Conservation (phyloP, 2,329 filamentous ascomycete genomes). For the Aspergillus novofumigatus region DNA sequence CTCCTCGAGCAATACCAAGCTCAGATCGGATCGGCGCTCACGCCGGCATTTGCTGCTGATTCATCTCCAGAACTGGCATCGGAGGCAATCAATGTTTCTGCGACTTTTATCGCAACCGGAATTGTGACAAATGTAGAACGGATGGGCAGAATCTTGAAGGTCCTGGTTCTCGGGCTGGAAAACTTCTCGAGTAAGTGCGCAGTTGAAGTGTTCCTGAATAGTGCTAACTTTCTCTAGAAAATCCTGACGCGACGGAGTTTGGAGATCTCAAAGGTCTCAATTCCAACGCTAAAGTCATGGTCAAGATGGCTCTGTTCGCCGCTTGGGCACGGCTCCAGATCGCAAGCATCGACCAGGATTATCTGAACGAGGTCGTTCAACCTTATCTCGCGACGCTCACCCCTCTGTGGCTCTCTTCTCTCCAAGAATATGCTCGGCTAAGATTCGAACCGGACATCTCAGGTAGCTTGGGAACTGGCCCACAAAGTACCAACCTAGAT, state of each 20-base stretch:
- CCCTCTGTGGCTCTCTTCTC: constrained; percentile 86
- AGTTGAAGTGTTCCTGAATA: neutral
- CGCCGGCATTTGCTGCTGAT: constrained; percentile 90
- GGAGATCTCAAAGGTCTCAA: constrained; percentile 90
- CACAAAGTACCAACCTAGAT: constrained; percentile 79
- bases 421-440: constrained; percentile 88
- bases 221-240: constrained; percentile 39
- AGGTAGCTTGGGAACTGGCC: constrained; percentile 76
- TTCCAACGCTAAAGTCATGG: constrained; percentile 96
- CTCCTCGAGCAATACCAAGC: constrained; percentile 97
- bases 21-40: constrained; percentile 93
- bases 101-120: constrained; percentile 94
- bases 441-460: constrained; percentile 97
- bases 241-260: constrained; percentile 77
- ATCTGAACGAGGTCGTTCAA: constrained; percentile 80
- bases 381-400: constrained; percentile 87
- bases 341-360: constrained; percentile 85
- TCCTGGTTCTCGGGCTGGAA: constrained; percentile 83
- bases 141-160: constrained; percentile 97
- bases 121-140: constrained; percentile 96
- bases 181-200: constrained; percentile 69
- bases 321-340: constrained; percentile 98
- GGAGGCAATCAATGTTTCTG: constrained; percentile 94
- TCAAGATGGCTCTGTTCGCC: constrained; percentile 94
- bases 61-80: constrained; percentile 94